Conservation (phyloP, 441 rosid genomes). For the Populus hybrid region DNA sequence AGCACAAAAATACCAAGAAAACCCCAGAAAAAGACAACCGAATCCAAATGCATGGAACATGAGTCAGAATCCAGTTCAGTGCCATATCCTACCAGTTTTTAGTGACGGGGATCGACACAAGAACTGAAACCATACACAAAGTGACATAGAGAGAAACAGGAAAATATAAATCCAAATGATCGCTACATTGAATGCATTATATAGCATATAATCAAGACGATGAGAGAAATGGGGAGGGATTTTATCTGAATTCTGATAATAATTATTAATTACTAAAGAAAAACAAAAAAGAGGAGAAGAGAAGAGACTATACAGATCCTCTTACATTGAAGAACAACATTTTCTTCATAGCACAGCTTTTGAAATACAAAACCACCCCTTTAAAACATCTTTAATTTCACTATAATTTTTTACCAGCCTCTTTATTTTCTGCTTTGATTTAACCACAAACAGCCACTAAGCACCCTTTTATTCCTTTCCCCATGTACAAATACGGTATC, state of each 20-base stretch:
- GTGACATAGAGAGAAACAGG: not conserved
- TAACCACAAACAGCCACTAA: not conserved
- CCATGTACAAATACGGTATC: constrained; percentile 29
- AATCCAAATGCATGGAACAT: no score
- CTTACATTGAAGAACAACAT: not conserved
- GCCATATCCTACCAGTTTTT: no score
- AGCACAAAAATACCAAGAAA: no score
- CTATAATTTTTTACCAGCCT: not conserved
- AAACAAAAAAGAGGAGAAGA: not conserved
- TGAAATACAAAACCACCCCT: constrained; percentile 8
- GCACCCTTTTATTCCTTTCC: constrained; percentile 16
- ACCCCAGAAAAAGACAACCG: no score
- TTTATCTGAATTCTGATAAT: not conserved
- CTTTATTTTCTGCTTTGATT: constrained; percentile 16
- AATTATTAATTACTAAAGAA: not conserved
- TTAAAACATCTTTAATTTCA: not conserved
- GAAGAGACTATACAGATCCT: constrained; percentile 9
- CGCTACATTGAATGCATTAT: no score
- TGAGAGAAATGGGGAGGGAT: not conserved
- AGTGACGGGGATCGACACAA: no score
- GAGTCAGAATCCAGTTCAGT: no score
- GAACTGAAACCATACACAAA: no score
- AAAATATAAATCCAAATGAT: no score
- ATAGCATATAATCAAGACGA: not conserved
- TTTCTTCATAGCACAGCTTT: not conserved